A percentile compares a stretch with the other conserved stretches of the same genome.
Evolutionary conservation across 345 rosid species (phyloP).

Genomic region (Linum lewisii): DNA sequence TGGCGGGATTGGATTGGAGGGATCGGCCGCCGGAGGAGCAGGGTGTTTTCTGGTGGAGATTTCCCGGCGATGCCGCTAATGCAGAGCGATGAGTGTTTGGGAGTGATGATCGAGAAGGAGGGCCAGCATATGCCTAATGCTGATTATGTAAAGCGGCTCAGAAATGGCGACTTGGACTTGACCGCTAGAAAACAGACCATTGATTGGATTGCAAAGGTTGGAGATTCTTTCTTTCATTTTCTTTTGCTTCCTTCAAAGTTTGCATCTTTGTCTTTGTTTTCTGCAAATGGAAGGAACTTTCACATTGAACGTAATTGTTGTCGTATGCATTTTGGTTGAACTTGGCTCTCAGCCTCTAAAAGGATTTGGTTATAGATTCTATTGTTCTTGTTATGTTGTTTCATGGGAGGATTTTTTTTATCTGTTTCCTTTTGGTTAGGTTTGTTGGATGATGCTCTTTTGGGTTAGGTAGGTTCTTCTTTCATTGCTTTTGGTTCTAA

Average conservation of each 20-base stretch:
- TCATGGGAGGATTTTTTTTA: conserved; percentile 6
- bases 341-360: neutral
- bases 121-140: conserved; percentile 36
- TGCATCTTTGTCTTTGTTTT: neutral
- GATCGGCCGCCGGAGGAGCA: conserved; percentile 17
- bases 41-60: conserved; percentile 15
- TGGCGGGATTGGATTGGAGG: conserved; percentile 25
- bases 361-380: neutral
- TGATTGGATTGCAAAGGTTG: conserved; percentile 58
- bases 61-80: conserved; percentile 20
- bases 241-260: neutral
- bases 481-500: conserved; percentile 10
- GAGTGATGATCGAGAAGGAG: conserved; percentile 48
- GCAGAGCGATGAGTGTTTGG: conserved; percentile 51
- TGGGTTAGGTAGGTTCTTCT: conserved; percentile 25
- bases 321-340: conserved; percentile 2
- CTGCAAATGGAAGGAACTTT: neutral
- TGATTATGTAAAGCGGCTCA: conserved; percentile 47
- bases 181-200: conserved; percentile 41
- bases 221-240: too few relatives aligned
- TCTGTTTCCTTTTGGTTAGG: neutral
- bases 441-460: conserved; percentile 6
- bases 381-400: conserved; percentile 2
- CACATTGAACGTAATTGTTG: neutral
- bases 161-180: conserved; percentile 43